Conservation (phyloP, 2,329 filamentous ascomycete genomes). For the Corynespora cassiicola region DNA sequence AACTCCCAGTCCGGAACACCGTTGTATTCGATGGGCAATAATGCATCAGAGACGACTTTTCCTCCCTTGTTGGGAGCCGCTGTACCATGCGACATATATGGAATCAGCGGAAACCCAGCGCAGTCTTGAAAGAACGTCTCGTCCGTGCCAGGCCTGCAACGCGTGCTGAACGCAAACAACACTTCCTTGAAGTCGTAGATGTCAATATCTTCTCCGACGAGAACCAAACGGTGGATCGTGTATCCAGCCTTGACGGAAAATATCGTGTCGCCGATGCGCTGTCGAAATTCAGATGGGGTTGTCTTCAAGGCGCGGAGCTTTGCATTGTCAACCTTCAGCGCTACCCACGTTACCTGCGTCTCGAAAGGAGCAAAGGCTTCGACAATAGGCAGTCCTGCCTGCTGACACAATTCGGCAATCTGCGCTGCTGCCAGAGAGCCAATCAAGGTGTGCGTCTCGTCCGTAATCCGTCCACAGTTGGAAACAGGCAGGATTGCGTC, state of each 20-base stretch:
- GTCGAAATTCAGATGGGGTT: slow-evolving; percentile 43
- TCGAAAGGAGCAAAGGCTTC: slow-evolving; percentile 55
- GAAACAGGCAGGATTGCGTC: slow-evolving; percentile 58
- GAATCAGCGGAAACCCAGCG: slow-evolving; percentile 52
- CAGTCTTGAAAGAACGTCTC: slow-evolving; percentile 56
- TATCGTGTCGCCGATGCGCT: slow-evolving; percentile 52
- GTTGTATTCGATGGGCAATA: slow-evolving; percentile 39
- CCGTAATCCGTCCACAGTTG: slow-evolving; percentile 49
- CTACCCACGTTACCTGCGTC: slow-evolving; percentile 57
- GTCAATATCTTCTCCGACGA: slow-evolving; percentile 60
- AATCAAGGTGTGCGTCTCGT: slow-evolving; percentile 55
- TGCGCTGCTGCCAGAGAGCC: slow-evolving; percentile 53
- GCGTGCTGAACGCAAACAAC: slow-evolving; percentile 57
- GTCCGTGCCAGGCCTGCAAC: slow-evolving; percentile 54
- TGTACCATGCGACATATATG: slow-evolving; percentile 55
- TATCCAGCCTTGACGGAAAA: slow-evolving; percentile 52
- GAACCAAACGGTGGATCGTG: slow-evolving; percentile 52
- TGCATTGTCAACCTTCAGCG: slow-evolving; percentile 19
- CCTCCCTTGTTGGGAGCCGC: slow-evolving; percentile 43
- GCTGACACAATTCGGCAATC: slow-evolving; percentile 44
- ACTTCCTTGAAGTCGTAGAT: slow-evolving; percentile 55
- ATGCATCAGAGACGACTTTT: slow-evolving; percentile 55
- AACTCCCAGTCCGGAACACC: slow-evolving; percentile 44
- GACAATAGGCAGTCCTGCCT: slow-evolving; percentile 50
- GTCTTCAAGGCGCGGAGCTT: slow-evolving; percentile 12